phyloP scores from a whole-genome alignment of 148 eudicot genomes.

The Spergularia bocconei region DNA sequence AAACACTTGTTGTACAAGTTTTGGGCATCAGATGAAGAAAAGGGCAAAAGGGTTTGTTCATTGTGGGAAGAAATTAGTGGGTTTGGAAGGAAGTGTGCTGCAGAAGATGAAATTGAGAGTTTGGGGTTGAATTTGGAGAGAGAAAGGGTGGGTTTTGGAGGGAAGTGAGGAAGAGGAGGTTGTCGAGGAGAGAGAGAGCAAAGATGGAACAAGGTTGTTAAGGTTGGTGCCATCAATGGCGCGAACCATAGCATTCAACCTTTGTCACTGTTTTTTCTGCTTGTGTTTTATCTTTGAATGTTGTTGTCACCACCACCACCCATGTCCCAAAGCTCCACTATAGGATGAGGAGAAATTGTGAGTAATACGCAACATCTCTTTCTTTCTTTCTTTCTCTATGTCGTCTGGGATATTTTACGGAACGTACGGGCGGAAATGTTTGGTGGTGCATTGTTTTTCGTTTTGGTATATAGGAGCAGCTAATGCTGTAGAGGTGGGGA shows the following conservation, averaged over 20 bases:
- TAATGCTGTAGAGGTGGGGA: no score
- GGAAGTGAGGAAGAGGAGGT: conserved; percentile 26
- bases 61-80: conserved; percentile 23
- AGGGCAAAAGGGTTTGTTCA: conserved; percentile 26
- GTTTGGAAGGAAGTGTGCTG: conserved; percentile 38
- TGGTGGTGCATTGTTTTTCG: no score
- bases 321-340: no score
- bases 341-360: no score
- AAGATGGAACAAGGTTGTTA: conserved; percentile 15
- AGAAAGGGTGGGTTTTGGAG: conserved; percentile 25
- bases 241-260: conserved; percentile 27
- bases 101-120: conserved; percentile 22
- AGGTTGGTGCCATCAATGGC: conserved; percentile 37
- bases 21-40: conserved; percentile 18
- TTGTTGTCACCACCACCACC: no score
- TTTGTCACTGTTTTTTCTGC: background rate
- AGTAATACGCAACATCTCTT: no score
- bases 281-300: background rate
- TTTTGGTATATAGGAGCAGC: no score
- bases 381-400: no score
- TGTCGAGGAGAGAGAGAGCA: conserved; percentile 11
- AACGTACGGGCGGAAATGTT: no score
- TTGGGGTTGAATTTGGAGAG: conserved; percentile 29
- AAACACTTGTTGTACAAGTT: conserved; percentile 28
- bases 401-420: no score